Evolutionary conservation across 2,329 filamentous ascomycete genomes (phyloP).

Genomic region (Ceratocystis cacaofunesta): DNA sequence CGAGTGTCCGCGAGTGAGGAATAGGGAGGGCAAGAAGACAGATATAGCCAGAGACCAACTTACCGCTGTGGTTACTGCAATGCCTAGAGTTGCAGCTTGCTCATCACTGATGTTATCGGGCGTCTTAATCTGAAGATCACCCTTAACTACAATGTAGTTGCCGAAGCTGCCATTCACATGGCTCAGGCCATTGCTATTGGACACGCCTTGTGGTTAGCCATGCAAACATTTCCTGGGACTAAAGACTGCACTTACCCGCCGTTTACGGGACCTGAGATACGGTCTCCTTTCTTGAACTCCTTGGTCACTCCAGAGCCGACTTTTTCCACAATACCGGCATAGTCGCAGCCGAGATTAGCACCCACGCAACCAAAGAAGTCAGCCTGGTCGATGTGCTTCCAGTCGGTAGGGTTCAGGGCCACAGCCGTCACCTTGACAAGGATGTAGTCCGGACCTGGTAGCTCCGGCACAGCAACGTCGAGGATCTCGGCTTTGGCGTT

Average conservation of each 20-base stretch:
- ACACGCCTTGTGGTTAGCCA: neutral
- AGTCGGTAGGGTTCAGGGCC: conserved; percentile 27
- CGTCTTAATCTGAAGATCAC: conserved; percentile 29
- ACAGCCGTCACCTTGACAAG: conserved; percentile 26
- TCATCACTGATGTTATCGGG: conserved; percentile 32
- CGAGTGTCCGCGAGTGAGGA: conserved; percentile 18
- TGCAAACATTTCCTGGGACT: neutral
- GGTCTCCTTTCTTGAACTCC: conserved; percentile 33
- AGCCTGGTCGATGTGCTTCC: conserved; percentile 23
- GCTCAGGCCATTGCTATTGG: conserved; percentile 19
- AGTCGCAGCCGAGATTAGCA: conserved; percentile 30
- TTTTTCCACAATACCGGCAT: conserved; percentile 32
- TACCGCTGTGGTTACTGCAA: conserved; percentile 30
- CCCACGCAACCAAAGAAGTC: conserved; percentile 19
- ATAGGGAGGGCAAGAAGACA: neutral
- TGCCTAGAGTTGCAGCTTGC: conserved; percentile 32
- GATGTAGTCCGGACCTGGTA: conserved; percentile 22
- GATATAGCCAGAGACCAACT: neutral
- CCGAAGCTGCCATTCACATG: conserved; percentile 30
- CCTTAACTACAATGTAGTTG: conserved; percentile 28
- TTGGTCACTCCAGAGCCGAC: conserved; percentile 31
- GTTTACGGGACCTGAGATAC: conserved; percentile 29
- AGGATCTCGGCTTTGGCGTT: conserved; percentile 23
- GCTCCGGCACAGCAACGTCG: conserved; percentile 18
- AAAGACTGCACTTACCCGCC: conserved; percentile 21